phyloP scores from a whole-genome alignment of 768 basidiomycete genomes.

The Roridomyces roridus region DNA sequence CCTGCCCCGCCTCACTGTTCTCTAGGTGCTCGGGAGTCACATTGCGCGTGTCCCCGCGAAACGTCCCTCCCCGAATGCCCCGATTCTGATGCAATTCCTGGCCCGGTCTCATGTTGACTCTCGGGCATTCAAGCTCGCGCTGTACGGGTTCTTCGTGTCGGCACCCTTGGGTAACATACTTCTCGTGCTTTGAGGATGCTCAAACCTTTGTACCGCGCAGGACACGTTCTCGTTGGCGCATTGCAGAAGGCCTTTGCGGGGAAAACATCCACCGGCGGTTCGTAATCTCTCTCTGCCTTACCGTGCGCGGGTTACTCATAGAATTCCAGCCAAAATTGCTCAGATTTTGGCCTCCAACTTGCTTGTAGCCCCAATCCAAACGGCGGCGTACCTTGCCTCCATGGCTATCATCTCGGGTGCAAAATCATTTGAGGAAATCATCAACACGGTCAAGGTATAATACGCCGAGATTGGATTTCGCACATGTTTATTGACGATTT shows the following conservation, averaged over 20 bases:
- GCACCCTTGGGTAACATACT: constrained; percentile 85
- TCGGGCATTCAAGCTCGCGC: constrained; percentile 82
- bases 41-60: constrained; percentile 65
- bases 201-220: too few relatives aligned
- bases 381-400: constrained; percentile 73
- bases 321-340: constrained; percentile 55
- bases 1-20: background rate
- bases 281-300: too few relatives aligned
- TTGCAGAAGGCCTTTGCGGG: constrained; percentile 78
- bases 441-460: constrained; percentile 73
- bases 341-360: constrained; percentile 82
- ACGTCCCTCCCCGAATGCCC: constrained; percentile 57
- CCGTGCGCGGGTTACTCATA: too few relatives aligned
- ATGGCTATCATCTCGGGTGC: constrained; percentile 89
- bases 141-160: constrained; percentile 84
- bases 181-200: too few relatives aligned
- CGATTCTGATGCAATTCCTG: constrained; percentile 56
- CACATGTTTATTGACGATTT: constrained; percentile 67
- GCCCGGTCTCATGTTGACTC: constrained; percentile 64
- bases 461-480: too few relatives aligned
- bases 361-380: constrained; percentile 77
- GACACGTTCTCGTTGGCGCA: constrained; percentile 73
- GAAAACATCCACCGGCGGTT: constrained; percentile 48
- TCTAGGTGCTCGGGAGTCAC: constrained; percentile 62
- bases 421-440: constrained; percentile 64